Evolutionary conservation across 1,284 basidiomycete species (phyloP).

Genomic region (Mycena citricolor): DNA sequence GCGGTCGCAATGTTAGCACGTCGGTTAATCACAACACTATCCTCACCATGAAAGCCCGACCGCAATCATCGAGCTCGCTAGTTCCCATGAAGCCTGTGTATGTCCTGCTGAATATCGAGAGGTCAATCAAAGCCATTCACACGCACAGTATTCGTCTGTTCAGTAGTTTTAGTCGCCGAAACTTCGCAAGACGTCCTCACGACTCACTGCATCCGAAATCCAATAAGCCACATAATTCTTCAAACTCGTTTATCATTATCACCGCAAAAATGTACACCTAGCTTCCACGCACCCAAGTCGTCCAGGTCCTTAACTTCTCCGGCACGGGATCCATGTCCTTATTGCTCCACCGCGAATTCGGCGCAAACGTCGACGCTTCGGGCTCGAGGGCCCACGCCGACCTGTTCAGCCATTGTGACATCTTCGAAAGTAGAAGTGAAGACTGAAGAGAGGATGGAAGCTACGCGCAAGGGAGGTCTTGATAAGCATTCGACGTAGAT

Average conservation of each 20-base stretch:
- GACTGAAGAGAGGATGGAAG: too few relatives aligned
- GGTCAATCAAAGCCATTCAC: background rate
- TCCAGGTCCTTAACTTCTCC: slow-evolving; percentile 58
- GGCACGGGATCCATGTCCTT: slow-evolving; percentile 76
- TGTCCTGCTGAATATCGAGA: background rate
- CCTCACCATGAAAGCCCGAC: slow-evolving; percentile 61
- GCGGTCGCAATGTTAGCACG: background rate
- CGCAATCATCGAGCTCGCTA: slow-evolving; percentile 63
- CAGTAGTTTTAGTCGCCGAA: background rate
- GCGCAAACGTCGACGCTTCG: slow-evolving; percentile 18
- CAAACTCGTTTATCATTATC: too few relatives aligned
- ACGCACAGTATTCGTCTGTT: slow-evolving; percentile 17
- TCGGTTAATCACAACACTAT: background rate
- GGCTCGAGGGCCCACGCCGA: slow-evolving; percentile 22
- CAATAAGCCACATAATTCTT: slow-evolving; percentile 65
- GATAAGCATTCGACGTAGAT: too few relatives aligned
- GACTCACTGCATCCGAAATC: slow-evolving; percentile 53
- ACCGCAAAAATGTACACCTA: too few relatives aligned
- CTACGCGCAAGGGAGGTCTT: too few relatives aligned
- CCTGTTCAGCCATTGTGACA: too few relatives aligned
- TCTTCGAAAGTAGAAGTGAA: too few relatives aligned
- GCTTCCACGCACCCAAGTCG: too few relatives aligned
- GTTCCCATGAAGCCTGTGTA: slow-evolving; percentile 40
- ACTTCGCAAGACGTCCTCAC: background rate
- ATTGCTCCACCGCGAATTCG: slow-evolving; percentile 54